These are phyloP conservation scores for Colletotrichum falcatum DNA, from an alignment of 2,329 filamentous ascomycete species.

Conservation along the genomic window DNA sequence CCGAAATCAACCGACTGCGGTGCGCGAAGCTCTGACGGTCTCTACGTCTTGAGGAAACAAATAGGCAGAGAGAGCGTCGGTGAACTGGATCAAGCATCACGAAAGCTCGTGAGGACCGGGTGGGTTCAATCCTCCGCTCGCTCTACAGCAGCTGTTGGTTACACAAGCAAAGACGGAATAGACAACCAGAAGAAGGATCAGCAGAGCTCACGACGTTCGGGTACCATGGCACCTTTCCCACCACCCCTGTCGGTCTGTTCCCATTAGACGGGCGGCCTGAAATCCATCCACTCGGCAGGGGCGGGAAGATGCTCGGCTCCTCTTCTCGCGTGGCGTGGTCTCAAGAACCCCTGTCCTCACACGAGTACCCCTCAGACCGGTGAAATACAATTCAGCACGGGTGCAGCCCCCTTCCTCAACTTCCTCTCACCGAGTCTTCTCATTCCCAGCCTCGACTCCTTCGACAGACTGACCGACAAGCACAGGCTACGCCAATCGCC, in stretches of 20 bases:
- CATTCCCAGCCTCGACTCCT: slow-evolving; percentile 51
- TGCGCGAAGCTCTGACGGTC: not conserved
- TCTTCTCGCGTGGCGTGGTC: slow-evolving; percentile 43
- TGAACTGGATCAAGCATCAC: slow-evolving; percentile 6
- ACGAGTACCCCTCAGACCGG: slow-evolving; percentile 56
- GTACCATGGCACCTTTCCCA: slow-evolving; percentile 25
- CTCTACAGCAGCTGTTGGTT: slow-evolving; percentile 29
- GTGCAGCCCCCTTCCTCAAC: slow-evolving; percentile 49
- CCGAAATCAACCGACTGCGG: slow-evolving; percentile 26
- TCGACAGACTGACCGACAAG: slow-evolving; percentile 41
- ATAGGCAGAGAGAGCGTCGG: slow-evolving; percentile 17
- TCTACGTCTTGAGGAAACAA: slow-evolving; percentile 2
- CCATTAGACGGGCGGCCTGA: slow-evolving; percentile 39
- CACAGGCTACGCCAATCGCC: slow-evolving; percentile 40
- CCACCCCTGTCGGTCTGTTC: slow-evolving; percentile 36
- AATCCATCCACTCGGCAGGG: slow-evolving; percentile 41
- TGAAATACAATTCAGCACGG: slow-evolving; percentile 57
- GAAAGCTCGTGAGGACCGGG: not conserved
- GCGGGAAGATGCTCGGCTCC: slow-evolving; percentile 41
- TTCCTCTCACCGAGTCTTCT: slow-evolving; percentile 56
- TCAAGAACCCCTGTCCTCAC: slow-evolving; percentile 47
- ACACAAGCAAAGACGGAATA: slow-evolving; percentile 25
- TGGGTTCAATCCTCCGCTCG: not conserved
- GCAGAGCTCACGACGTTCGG: slow-evolving; percentile 36
- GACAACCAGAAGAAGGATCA: slow-evolving; percentile 37